Percentiles rank a stretch among this genome's conserved stretches.
Evolutionary conservation across 257 asterid genomes (phyloP).

Genomic region (Fraxinus americana): DNA sequence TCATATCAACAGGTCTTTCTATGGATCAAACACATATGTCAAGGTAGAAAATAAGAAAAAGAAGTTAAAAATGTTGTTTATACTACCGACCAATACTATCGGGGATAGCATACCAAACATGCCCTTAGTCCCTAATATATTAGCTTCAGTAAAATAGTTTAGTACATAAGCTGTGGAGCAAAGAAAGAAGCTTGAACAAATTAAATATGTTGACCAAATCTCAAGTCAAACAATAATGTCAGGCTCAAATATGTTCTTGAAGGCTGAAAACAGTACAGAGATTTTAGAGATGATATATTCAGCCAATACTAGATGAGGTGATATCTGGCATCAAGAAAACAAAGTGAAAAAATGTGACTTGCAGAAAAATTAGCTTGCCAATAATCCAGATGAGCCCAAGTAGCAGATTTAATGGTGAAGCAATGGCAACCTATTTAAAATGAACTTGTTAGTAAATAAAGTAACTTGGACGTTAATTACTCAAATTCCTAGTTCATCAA

Average conservation of each 20-base stretch:
- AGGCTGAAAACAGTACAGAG: not conserved
- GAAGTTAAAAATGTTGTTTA: not conserved
- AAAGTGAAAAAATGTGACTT: not conserved
- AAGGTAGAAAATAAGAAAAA: not conserved
- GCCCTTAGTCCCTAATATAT: not conserved
- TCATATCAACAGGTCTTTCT: slow-evolving; percentile 9
- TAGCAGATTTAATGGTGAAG: not conserved
- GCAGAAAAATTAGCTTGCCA: not conserved
- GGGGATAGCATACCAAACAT: not conserved
- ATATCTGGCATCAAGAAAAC: not conserved
- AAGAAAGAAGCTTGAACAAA: not conserved
- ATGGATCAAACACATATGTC: not conserved
- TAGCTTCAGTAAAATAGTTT: not conserved
- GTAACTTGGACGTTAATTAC: not conserved
- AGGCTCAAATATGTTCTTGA: not conserved
- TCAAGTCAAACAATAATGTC: not conserved
- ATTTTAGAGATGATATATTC: not conserved
- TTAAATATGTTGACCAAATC: not conserved
- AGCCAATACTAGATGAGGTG: not conserved
- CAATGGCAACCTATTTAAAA: not conserved
- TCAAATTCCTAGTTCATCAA: slow-evolving; percentile 1
- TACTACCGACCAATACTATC: not conserved
- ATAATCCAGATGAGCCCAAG: not conserved
- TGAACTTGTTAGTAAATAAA: not conserved
- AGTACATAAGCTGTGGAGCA: not conserved